Base-by-base conservation (phyloP, 495 filamentous ascomycete genomes). In the Xylaria nigripes region DNA sequence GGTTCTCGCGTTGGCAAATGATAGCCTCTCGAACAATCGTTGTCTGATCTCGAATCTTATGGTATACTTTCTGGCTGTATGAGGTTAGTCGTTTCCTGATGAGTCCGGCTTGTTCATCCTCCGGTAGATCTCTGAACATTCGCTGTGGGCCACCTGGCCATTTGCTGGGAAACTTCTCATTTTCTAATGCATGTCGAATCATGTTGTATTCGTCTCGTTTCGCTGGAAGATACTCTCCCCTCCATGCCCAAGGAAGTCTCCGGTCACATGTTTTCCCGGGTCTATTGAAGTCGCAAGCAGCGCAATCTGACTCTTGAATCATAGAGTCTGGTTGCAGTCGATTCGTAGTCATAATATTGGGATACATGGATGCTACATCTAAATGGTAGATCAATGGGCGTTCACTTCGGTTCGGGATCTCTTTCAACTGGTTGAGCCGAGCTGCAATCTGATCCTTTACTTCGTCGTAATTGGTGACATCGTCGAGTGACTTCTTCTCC, bases 331-430 rank as follows among this genome's bases (percentile, higher is more conserved):
- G 93, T 52, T 99, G 93, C 27, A 99, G 71, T 61, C 93, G 88
- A 64, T 99, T 99, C 9, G 94, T 99, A 3, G 93, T 97, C 94
- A 99, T 99, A 70, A 99, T 99, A 66, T 99, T 99, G 16, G 93
- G 93, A 68, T 99, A 99, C 93, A 99, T 99, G 48, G 93, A 95
- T 15, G 93, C 93, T 44, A 99, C 93, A 61, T 99, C 93, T 66
- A 99, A 76, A 76, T 99, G 93, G 69, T 99, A 99, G 50, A 99
- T 99, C 30, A 89, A 84, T 1, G 93, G 93, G 23, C 83, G 76
- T 65, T 99, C 93, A 54, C 76, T 79, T 48, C 93, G 76, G 55
- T 87, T 86, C 0, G 93, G 91, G 0, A 85, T 89, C 34, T 81
- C 74, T 67, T 88, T 95, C 29, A 99, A 76, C 58, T 82, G 77